Evolutionary conservation across 2,329 filamentous ascomycete species (phyloP).

Genomic region (Verticillium zaregamsianum): DNA sequence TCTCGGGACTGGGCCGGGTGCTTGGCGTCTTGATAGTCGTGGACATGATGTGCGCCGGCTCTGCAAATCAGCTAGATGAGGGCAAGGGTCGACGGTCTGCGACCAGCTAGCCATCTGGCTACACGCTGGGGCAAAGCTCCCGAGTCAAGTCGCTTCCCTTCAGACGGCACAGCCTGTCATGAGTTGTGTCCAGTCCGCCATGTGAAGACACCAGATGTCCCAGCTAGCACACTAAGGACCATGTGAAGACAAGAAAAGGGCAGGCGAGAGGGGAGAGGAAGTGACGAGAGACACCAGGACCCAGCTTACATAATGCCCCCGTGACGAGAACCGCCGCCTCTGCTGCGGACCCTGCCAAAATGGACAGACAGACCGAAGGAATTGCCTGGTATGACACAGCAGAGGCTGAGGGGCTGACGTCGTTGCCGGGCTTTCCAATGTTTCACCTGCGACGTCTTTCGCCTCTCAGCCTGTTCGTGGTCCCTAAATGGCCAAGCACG

Average conservation of each 20-base stretch:
- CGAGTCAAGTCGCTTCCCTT: neutral
- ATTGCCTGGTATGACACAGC: neutral
- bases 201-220: neutral
- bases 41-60: neutral
- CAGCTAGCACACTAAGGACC: neutral
- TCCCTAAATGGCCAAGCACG: neutral
- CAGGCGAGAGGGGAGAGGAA: too few species aligned
- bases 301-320: neutral
- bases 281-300: too few species aligned
- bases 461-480: neutral
- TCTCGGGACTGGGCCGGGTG: neutral
- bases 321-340: too few species aligned
- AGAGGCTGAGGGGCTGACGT: neutral
- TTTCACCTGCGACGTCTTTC: neutral
- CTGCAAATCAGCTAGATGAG: neutral
- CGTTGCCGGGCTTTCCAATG: neutral
- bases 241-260: neutral
- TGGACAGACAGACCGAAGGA: too few species aligned
- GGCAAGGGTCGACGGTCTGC: neutral
- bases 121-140: neutral
- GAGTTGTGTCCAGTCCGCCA: neutral
- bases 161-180: neutral
- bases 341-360: too few species aligned
- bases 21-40: neutral
- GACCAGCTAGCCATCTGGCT: neutral